Base-by-base conservation (phyloP, 768 basidiomycete species). In the Amylocystis lapponica region DNA sequence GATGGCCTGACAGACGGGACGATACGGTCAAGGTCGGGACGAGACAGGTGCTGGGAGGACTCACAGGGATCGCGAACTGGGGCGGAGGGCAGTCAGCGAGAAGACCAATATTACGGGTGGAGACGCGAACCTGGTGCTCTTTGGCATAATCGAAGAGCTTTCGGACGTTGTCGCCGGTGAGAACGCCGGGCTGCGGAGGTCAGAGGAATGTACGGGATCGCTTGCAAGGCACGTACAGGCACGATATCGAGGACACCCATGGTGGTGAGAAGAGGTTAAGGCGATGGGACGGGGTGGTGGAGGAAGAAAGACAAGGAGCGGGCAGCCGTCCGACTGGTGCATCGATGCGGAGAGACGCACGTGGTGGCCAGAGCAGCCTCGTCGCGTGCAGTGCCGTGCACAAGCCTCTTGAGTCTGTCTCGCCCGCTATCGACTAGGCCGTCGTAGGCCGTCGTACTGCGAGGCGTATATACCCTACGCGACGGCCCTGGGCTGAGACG, bases 61-160 rank as follows among this genome's bases (percentile, higher is more conserved):
- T 75, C 60, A 89, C 86, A 25, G 86, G 86, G 54, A 90, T 90
- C 13, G 86, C 86, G 60, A 88, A 90, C 86, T 88, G 51, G 32
- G 9, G 43, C 36, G 10, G 14, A 46, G 26, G 38, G 48, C 16
- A 19, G 29, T 31, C 46, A 45, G 33, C 35, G 41, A 25, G 30
- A 27, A 32, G 32, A 21, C n/a, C n/a, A n/a, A n/a, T 3, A 17
- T 14, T 11, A 29, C 7, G 39, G 25, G 14, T 4, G 10, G 32
- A 37, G 21, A 22, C 13, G 39, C 75, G 50, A 50, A 91, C 95
- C 74, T 93, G 72, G 65, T 97, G 61, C 56, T 82, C 78, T 57
- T 85, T 86, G 34, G 94, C 95, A 64, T 95, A 96, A 55, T 95
- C 83, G 63, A 98, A 95, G 61, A 99, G 68, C 67, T 93, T 94